Evolutionary conservation across 106 monocot species (phyloP).

Genomic region (Dendrobium catenatum): DNA sequence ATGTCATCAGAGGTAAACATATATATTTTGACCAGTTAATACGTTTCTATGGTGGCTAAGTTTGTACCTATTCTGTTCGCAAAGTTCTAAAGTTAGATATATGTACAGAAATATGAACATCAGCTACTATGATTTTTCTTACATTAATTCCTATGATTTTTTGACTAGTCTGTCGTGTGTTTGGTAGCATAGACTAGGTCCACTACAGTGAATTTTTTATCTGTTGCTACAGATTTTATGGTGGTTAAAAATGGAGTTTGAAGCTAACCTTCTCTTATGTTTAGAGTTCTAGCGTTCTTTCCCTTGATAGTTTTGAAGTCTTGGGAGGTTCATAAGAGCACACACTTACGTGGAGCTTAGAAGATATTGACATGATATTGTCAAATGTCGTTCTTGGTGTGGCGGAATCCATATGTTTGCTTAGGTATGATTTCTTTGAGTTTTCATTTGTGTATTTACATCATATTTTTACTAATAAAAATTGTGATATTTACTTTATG

Average conservation of each 20-base stretch:
- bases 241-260: not conserved
- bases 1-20: slow-evolving; percentile 2
- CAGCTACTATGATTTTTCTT: too few species aligned
- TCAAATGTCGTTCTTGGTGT: not conserved
- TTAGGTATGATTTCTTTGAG: slow-evolving; percentile 2
- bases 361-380: not conserved
- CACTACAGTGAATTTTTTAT: not conserved
- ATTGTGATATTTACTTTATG: not conserved
- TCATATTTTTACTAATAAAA: not conserved
- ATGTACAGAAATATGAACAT: not conserved
- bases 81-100: not conserved
- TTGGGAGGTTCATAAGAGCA: not conserved
- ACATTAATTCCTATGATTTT: too few species aligned
- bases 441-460: not conserved
- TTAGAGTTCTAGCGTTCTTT: not conserved
- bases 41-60: not conserved
- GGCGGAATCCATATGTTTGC: not conserved
- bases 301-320: not conserved
- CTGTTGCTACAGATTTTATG: slow-evolving; percentile 1
- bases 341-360: not conserved
- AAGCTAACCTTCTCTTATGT: not conserved
- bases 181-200: not conserved
- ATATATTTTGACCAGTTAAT: not conserved
- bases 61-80: not conserved
- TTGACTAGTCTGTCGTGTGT: not conserved